A percentile compares a stretch with the other conserved stretches of the same genome.
Conservation (phyloP, 768 basidiomycete species). For the Mrakia frigida region DNA sequence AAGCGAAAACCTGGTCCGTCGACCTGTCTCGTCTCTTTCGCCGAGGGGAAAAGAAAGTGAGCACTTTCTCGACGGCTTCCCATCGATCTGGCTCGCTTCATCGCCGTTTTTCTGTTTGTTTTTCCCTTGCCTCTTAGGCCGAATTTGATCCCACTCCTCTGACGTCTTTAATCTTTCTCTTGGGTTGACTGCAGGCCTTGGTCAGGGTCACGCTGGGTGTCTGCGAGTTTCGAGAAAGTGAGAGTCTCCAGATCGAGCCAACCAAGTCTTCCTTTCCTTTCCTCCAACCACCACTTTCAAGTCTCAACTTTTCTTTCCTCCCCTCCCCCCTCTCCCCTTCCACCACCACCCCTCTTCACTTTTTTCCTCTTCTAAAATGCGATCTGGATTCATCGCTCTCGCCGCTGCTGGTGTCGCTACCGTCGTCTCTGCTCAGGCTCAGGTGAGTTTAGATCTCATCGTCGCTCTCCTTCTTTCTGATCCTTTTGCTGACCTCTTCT, state of each 20-base stretch:
- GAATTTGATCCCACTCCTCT: no score
- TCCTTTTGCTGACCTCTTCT: not conserved
- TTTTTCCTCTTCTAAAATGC: not conserved
- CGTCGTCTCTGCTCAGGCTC: not conserved
- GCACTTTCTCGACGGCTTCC: no score
- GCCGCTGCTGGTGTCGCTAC: not conserved
- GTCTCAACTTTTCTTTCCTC: not conserved
- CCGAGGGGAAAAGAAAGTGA: no score
- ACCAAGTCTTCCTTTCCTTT: not conserved
- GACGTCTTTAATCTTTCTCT: no score
- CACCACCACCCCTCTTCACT: not conserved
- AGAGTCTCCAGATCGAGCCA: not conserved
- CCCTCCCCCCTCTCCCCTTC: not conserved
- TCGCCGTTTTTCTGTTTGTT: no score
- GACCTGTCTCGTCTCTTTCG: no score
- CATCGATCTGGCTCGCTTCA: no score
- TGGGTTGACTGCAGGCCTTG: not conserved
- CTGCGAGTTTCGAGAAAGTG: not conserved
- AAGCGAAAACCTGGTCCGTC: no score
- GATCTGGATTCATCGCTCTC: constrained; percentile 7
- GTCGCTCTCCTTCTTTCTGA: not conserved
- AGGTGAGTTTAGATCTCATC: not conserved
- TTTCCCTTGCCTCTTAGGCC: no score
- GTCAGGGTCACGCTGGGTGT: not conserved
- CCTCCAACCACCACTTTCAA: not conserved